Base-by-base conservation (phyloP, 306 rosid species). In the Vigna angularis region DNA sequence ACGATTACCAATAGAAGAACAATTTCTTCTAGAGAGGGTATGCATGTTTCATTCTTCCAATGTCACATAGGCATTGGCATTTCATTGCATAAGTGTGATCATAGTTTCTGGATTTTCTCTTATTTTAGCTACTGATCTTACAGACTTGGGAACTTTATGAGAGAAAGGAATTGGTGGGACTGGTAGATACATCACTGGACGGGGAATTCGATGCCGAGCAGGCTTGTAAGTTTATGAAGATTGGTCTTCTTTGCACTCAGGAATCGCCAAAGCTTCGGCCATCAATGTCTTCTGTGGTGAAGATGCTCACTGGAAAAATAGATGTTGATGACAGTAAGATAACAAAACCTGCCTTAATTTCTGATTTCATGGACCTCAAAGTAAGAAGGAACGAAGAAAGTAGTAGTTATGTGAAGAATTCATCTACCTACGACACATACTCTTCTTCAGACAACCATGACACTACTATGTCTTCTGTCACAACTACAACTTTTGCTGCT, bases 161-260 rank as follows among this genome's bases (percentile, higher is more conserved):
- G 80, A 85, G 26, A 26, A 88, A 75, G 72, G 96, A 83, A 85
- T 82, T 93, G 67, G 90, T 93, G 2, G 87, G 24, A 12, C 83
- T 96, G 34, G 81, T 91, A 56, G 99, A 93, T 68, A 45, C 64
- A 66, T 71, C 93, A n/a, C 70, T 96, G 59, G 57, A 91, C 0
- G 97, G 94, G 0, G 80, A 93, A 26, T 96, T 93, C 6, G 97
- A 96, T 1, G 93, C 85, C 0, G 99, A 89, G 89, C 90, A 93
- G 85, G 99, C 98, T 5, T 86, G 94, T 79, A 81, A 81, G 3
- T 83, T 90, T 78, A 88, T 96, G 68, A 93, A 88, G 84, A 87
- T 96, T 58, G 93, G 91, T 65, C 97, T 96, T 72, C 93, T 96
- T 47, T 96, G 99, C 87, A 93, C 99, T 5, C 99, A 96, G 74